These are phyloP conservation scores for Colletotrichum endophyticum DNA, from an alignment of 2,329 filamentous ascomycete species.

Conservation along the genomic window DNA sequence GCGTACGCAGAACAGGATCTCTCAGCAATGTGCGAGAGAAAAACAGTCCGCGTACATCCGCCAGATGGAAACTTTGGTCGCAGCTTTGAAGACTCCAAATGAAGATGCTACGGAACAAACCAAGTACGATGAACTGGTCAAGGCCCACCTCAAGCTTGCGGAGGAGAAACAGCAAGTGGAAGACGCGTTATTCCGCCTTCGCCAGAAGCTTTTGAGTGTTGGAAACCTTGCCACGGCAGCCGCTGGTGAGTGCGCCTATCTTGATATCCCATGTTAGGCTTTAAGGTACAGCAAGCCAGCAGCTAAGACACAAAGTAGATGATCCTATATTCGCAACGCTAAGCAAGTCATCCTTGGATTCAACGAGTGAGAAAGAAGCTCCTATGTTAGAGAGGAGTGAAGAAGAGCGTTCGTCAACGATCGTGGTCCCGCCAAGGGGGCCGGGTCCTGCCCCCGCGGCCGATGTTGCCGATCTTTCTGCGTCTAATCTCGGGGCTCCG, in stretches of 20 bases:
- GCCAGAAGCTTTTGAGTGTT: neutral
- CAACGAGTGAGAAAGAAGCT: neutral
- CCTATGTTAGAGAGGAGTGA: neutral
- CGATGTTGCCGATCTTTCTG: neutral
- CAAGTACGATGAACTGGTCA: neutral
- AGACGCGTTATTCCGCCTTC: neutral
- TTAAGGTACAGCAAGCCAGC: neutral
- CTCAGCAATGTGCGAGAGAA: neutral
- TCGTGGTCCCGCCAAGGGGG: neutral
- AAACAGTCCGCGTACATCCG: neutral
- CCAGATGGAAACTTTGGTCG: neutral
- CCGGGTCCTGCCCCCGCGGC: neutral
- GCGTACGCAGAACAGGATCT: neutral
- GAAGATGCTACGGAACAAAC: neutral
- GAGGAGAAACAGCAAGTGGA: neutral
- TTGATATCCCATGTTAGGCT: neutral
- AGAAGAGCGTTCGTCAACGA: neutral
- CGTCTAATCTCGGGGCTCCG: neutral
- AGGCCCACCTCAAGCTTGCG: neutral
- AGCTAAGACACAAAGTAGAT: neutral
- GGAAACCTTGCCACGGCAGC: neutral
- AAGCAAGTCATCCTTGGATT: neutral
- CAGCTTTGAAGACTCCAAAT: neutral
- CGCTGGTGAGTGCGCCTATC: neutral
- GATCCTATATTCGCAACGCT: neutral